These are phyloP conservation scores for Mikania micrantha DNA, from an alignment of 129 eudicot genomes.

Conservation along the genomic window DNA sequence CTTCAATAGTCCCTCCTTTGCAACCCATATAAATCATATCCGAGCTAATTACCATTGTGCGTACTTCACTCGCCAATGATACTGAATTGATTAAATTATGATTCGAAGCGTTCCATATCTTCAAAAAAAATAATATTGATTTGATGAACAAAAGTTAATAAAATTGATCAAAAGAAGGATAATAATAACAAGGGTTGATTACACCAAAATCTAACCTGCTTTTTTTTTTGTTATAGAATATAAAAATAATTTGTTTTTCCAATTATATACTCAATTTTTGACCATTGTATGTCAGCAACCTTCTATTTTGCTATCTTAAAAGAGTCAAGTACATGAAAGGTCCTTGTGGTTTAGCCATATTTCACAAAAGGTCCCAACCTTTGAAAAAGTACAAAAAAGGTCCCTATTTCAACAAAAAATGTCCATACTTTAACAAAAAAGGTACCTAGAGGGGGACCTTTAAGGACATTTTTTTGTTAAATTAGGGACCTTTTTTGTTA, in stretches of 20 bases:
- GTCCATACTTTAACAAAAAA: too few species aligned
- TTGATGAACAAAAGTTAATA: background rate
- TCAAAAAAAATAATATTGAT: slow-evolving; percentile 4
- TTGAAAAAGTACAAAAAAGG: too few species aligned
- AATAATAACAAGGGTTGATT: background rate
- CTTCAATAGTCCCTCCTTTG: slow-evolving; percentile 69
- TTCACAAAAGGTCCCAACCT: too few species aligned
- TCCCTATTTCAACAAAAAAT: too few species aligned
- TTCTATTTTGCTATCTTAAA: too few species aligned
- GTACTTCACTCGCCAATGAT: slow-evolving; percentile 42
- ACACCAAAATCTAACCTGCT: background rate
- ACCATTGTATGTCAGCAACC: background rate
- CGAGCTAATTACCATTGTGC: slow-evolving; percentile 52
- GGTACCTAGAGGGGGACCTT: too few species aligned
- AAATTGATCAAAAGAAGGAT: background rate
- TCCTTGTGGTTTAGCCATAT: too few species aligned
- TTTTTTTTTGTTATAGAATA: background rate
- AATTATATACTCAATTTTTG: background rate
- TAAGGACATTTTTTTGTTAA: too few species aligned
- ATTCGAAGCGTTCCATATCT: slow-evolving; percentile 66
- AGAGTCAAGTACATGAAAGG: too few species aligned
- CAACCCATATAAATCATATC: slow-evolving; percentile 65
- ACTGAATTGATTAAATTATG: slow-evolving; percentile 46
- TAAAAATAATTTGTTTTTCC: background rate
- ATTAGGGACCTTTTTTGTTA: too few species aligned